These are phyloP conservation scores for Tripterygium wilfordii DNA, from an alignment of 177 flowering plant genomes.

Conservation along the genomic window DNA sequence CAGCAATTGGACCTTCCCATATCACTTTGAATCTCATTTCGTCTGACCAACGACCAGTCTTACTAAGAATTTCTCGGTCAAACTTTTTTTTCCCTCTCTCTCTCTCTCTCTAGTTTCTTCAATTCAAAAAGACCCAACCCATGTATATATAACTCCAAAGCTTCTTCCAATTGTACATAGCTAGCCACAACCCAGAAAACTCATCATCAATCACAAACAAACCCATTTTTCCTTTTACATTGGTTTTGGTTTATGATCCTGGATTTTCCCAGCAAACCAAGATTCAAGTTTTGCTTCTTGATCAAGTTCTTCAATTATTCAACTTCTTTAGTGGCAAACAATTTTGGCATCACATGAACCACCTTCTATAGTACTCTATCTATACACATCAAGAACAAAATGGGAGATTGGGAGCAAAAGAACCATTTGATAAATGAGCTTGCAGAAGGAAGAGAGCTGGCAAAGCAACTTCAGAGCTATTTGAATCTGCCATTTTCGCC, in stretches of 20 bases:
- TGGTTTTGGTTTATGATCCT: no score
- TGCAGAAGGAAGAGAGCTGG: constrained; percentile 39
- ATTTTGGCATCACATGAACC: no score
- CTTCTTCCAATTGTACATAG: no score
- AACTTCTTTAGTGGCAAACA: no score
- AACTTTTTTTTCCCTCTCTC: constrained; percentile 6
- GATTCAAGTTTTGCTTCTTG: no score
- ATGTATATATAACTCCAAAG: no score
- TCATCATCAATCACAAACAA: no score
- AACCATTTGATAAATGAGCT: constrained; percentile 49
- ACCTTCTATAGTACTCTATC: background rate
- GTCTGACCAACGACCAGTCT: constrained; percentile 36
- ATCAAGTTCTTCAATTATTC: no score
- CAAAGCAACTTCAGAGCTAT: constrained; percentile 40
- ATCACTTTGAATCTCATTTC: constrained; percentile 6
- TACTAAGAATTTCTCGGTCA: constrained; percentile 11
- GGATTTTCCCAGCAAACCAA: no score
- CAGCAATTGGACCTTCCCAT: constrained; percentile 20
- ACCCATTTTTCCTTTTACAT: no score
- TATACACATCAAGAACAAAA: constrained; percentile 43
- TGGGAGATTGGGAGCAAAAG: constrained; percentile 32
- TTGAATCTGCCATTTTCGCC: constrained; percentile 28
- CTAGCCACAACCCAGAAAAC: no score
- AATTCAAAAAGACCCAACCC: background rate
- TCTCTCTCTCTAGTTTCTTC: background rate